Evolutionary conservation across 768 basidiomycete genomes (phyloP), one percentile per base, ranked within the genome.

Genomic region (Solioccasus polychromus): DNA sequence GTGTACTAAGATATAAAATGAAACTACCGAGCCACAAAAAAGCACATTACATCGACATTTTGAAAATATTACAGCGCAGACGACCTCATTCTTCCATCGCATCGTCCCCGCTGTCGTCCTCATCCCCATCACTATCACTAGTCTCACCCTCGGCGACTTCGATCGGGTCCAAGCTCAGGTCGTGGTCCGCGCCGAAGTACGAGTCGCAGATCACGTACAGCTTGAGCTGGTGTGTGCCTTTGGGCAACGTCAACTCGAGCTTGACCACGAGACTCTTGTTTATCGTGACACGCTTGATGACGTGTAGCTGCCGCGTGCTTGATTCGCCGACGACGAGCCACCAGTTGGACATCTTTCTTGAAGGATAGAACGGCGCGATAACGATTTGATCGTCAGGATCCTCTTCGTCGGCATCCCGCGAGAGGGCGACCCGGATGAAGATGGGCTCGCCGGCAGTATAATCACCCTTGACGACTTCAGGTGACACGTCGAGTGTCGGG

Each of bases 251-350:
- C 54, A 97, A 88, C 64, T 97, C 92, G 34, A 99, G 80, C 59
- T 92, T 92, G 50, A 88, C 85, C 15, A 72, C 71, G n/a, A 97
- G 77, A 53, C 65, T 73, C 64, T 84, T 72, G 53, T 72, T 73
- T 34, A 92, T 80, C 0, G 95, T 95, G 24, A 97, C 90, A 34
- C 85, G 85, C 78, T 94, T 80, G 69, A 83, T 72, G 69, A 90
- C 73, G 5, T 92, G 83, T 11, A 99, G 72, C 55, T 92, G 87
- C 29, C 83, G 80, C n/a, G 80, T 83, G 26, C 72, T 72, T 5
- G 85, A 75, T 42, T 94, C 88, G n/a, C 92, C 92, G 11, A 97
- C 76, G 37, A 98, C 93, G 26, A 97, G 77, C 94, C 94, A 98
- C 95, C 94, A 98, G 59, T 92, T 93, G 45, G 88, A 82, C 67